phyloP scores from a whole-genome alignment of 257 asterid genomes.

The Lycium ferocissimum region DNA sequence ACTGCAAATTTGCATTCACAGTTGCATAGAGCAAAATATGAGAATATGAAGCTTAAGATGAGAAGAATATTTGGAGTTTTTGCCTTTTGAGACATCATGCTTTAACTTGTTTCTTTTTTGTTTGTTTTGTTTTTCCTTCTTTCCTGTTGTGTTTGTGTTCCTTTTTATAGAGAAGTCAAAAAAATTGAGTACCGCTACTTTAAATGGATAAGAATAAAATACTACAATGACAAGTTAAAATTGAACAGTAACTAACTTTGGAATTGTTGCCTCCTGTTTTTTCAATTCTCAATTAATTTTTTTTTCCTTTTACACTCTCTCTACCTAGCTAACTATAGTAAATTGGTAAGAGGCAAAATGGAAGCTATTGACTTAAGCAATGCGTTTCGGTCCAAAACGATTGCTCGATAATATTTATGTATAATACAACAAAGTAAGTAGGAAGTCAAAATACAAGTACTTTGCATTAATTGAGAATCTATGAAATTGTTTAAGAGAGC shows the following conservation, averaged over 20 bases:
- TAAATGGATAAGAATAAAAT: not conserved
- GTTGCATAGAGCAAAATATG: not conserved
- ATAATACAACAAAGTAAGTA: too few relatives aligned
- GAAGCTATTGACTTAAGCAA: too few relatives aligned
- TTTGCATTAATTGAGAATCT: too few relatives aligned
- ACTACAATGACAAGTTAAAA: not conserved
- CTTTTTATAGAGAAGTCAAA: not conserved
- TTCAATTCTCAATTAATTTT: not conserved
- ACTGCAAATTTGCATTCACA: not conserved
- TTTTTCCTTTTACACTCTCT: not conserved
- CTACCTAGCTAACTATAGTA: not conserved
- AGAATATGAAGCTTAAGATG: not conserved
- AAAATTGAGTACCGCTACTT: not conserved
- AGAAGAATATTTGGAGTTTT: not conserved
- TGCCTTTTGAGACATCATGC: slow-evolving; percentile 8
- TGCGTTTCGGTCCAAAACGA: too few relatives aligned
- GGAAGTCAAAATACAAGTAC: too few relatives aligned
- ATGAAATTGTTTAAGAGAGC: too few relatives aligned
- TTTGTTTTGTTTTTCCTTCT: not conserved
- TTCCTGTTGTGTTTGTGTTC: not conserved
- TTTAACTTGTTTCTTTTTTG: not conserved
- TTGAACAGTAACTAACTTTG: not conserved
- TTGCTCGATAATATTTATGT: too few relatives aligned
- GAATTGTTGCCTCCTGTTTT: not conserved
- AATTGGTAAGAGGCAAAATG: too few relatives aligned